A percentile compares a stretch with the other conserved stretches of the same genome.
phyloP scores from a whole-genome alignment of 1,284 basidiomycete species.

The Calocybe gambosa region DNA sequence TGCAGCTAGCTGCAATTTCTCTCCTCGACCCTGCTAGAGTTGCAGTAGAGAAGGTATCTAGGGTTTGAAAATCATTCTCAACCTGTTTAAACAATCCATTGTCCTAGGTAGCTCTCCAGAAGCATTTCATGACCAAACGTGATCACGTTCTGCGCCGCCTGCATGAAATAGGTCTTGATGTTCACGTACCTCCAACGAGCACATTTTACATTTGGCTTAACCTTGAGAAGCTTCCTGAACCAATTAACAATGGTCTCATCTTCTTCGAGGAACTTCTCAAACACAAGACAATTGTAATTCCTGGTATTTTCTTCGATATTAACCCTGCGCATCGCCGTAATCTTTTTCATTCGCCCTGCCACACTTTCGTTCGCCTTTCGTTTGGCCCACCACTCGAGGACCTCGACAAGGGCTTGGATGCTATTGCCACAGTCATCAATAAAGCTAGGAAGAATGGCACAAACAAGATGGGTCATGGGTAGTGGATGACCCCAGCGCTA shows the following conservation, averaged over 20 bases:
- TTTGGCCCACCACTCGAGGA: slow-evolving; percentile 85
- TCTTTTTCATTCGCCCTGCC: slow-evolving; percentile 87
- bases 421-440: slow-evolving; percentile 74
- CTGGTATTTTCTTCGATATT: slow-evolving; percentile 86
- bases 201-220: slow-evolving; percentile 94
- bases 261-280: slow-evolving; percentile 95
- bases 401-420: slow-evolving; percentile 84
- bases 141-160: slow-evolving; percentile 87
- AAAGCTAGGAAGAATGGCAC: slow-evolving; percentile 62
- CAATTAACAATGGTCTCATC: slow-evolving; percentile 83
- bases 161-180: slow-evolving; percentile 69
- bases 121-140: slow-evolving; percentile 86
- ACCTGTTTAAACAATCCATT: background rate
- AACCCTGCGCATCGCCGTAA: slow-evolving; percentile 81
- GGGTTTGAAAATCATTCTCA: background rate
- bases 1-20: slow-evolving; percentile 82
- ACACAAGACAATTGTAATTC: slow-evolving; percentile 85
- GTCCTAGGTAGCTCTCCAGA: slow-evolving; percentile 65
- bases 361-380: slow-evolving; percentile 80
- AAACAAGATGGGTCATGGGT: slow-evolving; percentile 57
- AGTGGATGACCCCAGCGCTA: slow-evolving; percentile 18
- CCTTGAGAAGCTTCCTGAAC: slow-evolving; percentile 69
- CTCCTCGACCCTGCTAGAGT: slow-evolving; percentile 72
- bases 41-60: slow-evolving; percentile 57
- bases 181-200: slow-evolving; percentile 66